Conservation (phyloP, 1,139 yeast genomes). For the Lodderomyces theae region DNA sequence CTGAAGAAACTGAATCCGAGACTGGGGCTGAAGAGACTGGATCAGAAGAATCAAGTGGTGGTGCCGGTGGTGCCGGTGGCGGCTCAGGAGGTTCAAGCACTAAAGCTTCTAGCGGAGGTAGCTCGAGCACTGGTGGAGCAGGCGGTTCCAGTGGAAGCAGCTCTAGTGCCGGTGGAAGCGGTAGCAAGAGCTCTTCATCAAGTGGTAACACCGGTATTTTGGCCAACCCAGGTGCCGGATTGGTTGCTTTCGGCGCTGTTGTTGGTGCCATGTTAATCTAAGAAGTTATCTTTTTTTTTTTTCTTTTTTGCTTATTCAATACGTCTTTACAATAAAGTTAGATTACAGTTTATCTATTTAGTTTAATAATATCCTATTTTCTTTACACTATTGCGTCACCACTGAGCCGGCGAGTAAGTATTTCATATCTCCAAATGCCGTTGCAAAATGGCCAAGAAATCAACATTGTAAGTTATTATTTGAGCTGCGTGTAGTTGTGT, state of each 20-base stretch:
- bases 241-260: constrained; percentile 3
- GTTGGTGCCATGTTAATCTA: constrained; percentile 5
- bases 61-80: constrained; percentile 7
- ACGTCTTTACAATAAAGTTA: not conserved
- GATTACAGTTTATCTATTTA: not conserved
- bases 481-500: constrained; percentile 17
- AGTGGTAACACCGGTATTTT: not conserved
- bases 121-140: not conserved
- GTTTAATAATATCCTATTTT: not conserved
- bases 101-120: too few species aligned
- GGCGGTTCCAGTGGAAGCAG: constrained; percentile 7
- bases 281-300: not conserved
- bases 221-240: constrained; percentile 3
- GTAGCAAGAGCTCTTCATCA: constrained; percentile 2
- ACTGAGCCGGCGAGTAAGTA: too few species aligned
- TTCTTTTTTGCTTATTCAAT: not conserved
- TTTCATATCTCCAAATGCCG: too few species aligned
- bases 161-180: constrained; percentile 2
- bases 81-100: constrained; percentile 2
- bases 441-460: not conserved
- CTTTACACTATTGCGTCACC: too few species aligned
- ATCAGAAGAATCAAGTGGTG: constrained; percentile 7
- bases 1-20: constrained; percentile 17
- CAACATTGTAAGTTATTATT: constrained; percentile 2
- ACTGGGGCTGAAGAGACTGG: constrained; percentile 14